Base-by-base conservation (phyloP, 2,329 filamentous ascomycete species). In the Xylaria sp. region DNA sequence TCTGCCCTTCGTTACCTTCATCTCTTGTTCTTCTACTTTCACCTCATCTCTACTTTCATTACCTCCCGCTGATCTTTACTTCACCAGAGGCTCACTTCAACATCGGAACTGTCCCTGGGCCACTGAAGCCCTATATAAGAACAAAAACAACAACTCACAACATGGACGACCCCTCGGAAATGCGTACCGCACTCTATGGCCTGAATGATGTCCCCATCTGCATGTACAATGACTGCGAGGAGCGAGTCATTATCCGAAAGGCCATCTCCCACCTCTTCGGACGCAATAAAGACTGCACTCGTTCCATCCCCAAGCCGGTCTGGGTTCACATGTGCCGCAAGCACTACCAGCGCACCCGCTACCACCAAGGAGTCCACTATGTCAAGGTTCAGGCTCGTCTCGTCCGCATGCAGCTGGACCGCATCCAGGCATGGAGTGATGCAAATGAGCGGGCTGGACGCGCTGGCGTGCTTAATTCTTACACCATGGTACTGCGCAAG, bases 311-410 rank as follows among this genome's bases (percentile, higher is more conserved):
- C 0, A 75, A 82, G 4, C 74, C 83, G 19, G 82, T 90, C 1
- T 93, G 89, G 89, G 84, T 91, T 0, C 84, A 88, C 68, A 88
- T 84, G 70, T 94, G 91, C 72, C 84, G 90, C 42, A 92, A 92
- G 70, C 88, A 92, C 69, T 94, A 94, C 71, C 91, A 94, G 73
- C 84, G 90, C 5, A 82, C 81, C 49, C 80, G 87, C 0, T 92
- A 92, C 69, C 81, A 87, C n/a, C 85, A 85, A 56, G 79, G 79
- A 1, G 76, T 79, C 39, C 80, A 85, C 19, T 83, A 88, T 71
- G 83, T 83, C 55, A 74, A 81, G 71, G 70, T 81, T 0, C 88
- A 91, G 69, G 85, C 85, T 58, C 79, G 84, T 2, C 77, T 91
- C 1, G 81, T 91, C 0, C 75, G 82, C 57, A 76, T 79, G 37